Percentiles rank a stretch among this genome's conserved stretches.
These are phyloP conservation scores for Scleromitrula shiraiana DNA, from an alignment of 2,329 filamentous ascomycete species.

Conservation along the genomic window DNA sequence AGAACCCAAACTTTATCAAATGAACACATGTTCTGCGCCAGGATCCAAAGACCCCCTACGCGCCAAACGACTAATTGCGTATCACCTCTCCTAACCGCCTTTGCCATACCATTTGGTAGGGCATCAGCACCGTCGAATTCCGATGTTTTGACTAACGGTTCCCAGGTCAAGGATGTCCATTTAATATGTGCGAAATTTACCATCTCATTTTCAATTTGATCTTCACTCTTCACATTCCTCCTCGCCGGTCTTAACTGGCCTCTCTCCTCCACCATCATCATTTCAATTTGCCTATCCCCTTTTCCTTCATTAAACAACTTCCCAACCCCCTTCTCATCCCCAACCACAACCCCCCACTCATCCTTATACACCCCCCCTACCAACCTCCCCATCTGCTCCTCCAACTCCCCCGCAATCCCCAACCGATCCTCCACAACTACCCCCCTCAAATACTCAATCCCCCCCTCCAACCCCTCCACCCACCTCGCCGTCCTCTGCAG, in stretches of 20 bases:
- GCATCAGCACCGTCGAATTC: slow-evolving; percentile 60
- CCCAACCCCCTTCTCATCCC: no score
- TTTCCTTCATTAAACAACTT: background rate
- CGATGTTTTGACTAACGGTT: slow-evolving; percentile 64
- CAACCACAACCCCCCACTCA: no score
- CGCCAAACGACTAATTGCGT: slow-evolving; percentile 86
- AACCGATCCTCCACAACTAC: no score
- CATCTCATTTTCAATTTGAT: no score
- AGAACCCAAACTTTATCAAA: slow-evolving; percentile 89
- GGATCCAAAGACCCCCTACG: slow-evolving; percentile 71
- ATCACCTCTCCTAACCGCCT: slow-evolving; percentile 76
- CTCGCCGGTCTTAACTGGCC: slow-evolving; percentile 68
- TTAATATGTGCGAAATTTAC: slow-evolving; percentile 64
- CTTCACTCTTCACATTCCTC: slow-evolving; percentile 54
- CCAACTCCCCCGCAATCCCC: no score
- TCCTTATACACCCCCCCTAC: no score
- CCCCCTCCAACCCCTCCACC: slow-evolving; percentile 62
- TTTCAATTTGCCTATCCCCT: background rate
- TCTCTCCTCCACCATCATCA: no score
- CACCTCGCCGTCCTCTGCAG: slow-evolving; percentile 66
- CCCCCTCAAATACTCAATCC: no score
- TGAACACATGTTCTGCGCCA: slow-evolving; percentile 90
- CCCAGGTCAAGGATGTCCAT: slow-evolving; percentile 66
- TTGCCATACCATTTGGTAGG: slow-evolving; percentile 62
- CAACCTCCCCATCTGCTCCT: no score